A percentile compares a stretch with the other conserved stretches of the same genome.
phyloP scores from a whole-genome alignment of 805 yeast species.

The Scheffersomyces stipitis region DNA sequence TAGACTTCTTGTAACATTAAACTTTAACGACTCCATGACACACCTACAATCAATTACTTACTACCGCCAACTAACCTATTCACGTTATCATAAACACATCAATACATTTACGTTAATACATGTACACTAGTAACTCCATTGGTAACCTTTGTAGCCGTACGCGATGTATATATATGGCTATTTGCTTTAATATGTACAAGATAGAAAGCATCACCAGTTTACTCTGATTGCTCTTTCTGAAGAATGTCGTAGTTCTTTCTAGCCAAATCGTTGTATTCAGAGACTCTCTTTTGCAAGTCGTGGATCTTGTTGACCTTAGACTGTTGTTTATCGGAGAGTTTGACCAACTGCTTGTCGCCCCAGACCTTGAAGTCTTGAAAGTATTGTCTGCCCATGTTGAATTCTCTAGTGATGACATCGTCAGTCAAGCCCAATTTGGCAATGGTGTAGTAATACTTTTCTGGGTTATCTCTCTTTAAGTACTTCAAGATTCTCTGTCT shows the following conservation, averaged over 20 bases:
- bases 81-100: too few relatives aligned
- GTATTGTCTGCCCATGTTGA: slow-evolving; percentile 74
- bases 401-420: slow-evolving; percentile 73
- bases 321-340: slow-evolving; percentile 30
- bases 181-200: neutral
- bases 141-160: too few relatives aligned
- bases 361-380: slow-evolving; percentile 76
- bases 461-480: slow-evolving; percentile 75
- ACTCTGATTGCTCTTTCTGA: too few relatives aligned
- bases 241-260: slow-evolving; percentile 29
- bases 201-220: neutral
- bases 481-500: slow-evolving; percentile 83
- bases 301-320: slow-evolving; percentile 20
- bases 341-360: slow-evolving; percentile 70
- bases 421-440: slow-evolving; percentile 87
- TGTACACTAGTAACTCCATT: neutral
- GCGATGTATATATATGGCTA: too few relatives aligned
- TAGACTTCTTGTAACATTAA: too few relatives aligned
- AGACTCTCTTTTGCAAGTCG: slow-evolving; percentile 41
- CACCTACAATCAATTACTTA: too few relatives aligned
- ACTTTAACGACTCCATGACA: too few relatives aligned
- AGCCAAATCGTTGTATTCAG: slow-evolving; percentile 38
- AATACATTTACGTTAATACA: too few relatives aligned
- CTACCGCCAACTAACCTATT: too few relatives aligned
- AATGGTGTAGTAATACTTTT: slow-evolving; percentile 81